phyloP scores from a whole-genome alignment of 2,329 filamentous ascomycete species.

The Cercospora zeae-maydis region DNA sequence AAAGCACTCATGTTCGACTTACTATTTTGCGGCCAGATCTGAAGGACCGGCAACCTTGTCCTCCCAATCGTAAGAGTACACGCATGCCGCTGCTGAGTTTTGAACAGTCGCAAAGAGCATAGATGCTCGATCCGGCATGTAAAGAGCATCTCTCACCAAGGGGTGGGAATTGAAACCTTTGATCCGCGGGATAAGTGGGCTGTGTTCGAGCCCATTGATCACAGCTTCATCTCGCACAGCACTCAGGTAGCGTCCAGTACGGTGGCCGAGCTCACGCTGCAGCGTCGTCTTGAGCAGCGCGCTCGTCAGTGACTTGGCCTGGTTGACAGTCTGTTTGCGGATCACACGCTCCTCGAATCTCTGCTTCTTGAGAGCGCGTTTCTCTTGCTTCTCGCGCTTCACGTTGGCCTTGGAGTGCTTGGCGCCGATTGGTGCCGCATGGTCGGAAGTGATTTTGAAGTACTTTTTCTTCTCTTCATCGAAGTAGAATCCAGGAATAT shows the following conservation, averaged over 20 bases:
- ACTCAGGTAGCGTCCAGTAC: not conserved
- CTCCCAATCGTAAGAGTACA: conserved; percentile 1
- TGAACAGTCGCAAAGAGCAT: conserved; percentile 4
- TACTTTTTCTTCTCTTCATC: conserved; percentile 50
- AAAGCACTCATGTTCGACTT: not conserved
- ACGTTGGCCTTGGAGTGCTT: conserved; percentile 45
- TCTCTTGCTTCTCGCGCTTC: conserved; percentile 28
- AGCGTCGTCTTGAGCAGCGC: not conserved
- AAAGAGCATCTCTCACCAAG: not conserved
- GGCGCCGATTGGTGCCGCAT: conserved; percentile 34
- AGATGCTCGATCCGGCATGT: not conserved
- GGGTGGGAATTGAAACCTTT: not conserved
- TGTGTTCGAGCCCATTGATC: not conserved
- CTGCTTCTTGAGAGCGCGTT: conserved; percentile 35
- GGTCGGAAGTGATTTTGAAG: conserved; percentile 45
- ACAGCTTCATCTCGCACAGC: not conserved
- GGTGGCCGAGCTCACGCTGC: conserved; percentile 1
- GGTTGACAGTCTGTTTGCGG: conserved; percentile 24
- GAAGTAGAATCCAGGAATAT: conserved; percentile 42
- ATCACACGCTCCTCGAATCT: conserved; percentile 25
- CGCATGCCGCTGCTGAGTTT: not conserved
- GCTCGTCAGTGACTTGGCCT: not conserved
- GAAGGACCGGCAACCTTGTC: not conserved
- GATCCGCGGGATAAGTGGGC: not conserved
- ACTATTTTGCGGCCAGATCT: not conserved